phyloP scores from a whole-genome alignment of 768 basidiomycete genomes.

The Punctularia strigosozonata region DNA sequence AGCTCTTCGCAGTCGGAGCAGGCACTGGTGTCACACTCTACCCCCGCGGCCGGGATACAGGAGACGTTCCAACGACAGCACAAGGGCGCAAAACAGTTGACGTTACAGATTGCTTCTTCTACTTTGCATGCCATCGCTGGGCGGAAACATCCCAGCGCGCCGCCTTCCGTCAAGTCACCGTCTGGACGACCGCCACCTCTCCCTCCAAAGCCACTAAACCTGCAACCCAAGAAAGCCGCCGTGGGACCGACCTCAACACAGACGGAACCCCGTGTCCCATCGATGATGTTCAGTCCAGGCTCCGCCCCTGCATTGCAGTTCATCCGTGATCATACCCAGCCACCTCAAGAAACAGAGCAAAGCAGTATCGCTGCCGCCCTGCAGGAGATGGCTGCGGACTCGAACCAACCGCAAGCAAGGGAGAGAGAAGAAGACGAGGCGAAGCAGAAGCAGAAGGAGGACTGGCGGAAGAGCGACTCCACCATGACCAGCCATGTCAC shows the following conservation, averaged over 20 bases:
- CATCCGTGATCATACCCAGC: too few relatives aligned
- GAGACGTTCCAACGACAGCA: constrained; percentile 13
- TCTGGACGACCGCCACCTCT: constrained; percentile 19
- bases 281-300: too few relatives aligned
- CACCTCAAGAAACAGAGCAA: too few relatives aligned
- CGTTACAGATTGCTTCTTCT: constrained; percentile 29
- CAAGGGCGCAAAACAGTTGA: constrained; percentile 19
- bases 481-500: constrained; percentile 65
- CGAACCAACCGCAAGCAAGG: constrained; percentile 13
- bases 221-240: too few relatives aligned
- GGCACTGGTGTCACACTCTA: constrained; percentile 1
- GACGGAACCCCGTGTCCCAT: too few relatives aligned
- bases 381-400: constrained; percentile 17
- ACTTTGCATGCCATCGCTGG: constrained; percentile 28
- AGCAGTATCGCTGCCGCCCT: too few relatives aligned
- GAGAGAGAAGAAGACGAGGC: constrained; percentile 19
- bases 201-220: constrained; percentile 12
- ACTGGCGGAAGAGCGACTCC: constrained; percentile 74
- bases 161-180: constrained; percentile 9
- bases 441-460: constrained; percentile 37
- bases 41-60: constrained; percentile 6
- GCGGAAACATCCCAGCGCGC: constrained; percentile 21
- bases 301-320: too few relatives aligned
- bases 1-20: neutral
- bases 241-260: too few relatives aligned